Evolutionary conservation across 495 filamentous ascomycete genomes (phyloP).

Genomic region (Trypethelium eluteriae): DNA sequence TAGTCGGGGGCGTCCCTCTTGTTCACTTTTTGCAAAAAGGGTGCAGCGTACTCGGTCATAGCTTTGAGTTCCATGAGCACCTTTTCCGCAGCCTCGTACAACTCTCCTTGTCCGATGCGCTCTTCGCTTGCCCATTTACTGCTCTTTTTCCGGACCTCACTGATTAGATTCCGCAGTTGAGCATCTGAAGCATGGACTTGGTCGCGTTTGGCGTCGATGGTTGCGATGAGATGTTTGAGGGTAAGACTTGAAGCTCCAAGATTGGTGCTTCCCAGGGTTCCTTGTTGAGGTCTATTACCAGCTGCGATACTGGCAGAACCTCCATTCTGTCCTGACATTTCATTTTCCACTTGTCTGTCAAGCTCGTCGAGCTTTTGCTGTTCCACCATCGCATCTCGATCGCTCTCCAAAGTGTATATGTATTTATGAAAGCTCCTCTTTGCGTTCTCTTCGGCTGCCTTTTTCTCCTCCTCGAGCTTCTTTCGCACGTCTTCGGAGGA

Average conservation of each 20-base stretch:
- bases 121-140: constrained; percentile 99
- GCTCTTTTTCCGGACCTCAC: constrained; percentile 91
- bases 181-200: constrained; percentile 84
- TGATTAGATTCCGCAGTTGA: constrained; percentile 84
- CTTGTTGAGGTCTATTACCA: constrained; percentile 51
- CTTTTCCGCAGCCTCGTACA: constrained; percentile 94
- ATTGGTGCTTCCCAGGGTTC: constrained; percentile 85
- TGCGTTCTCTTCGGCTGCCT: constrained; percentile 81
- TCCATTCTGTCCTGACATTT: constrained; percentile 63
- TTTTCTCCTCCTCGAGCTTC: constrained; percentile 88
- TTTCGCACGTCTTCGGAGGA: constrained; percentile 66
- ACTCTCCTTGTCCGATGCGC: constrained; percentile 90
- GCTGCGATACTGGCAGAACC: constrained; percentile 41
- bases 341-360: constrained; percentile 89
- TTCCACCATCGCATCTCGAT: constrained; percentile 91
- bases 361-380: constrained; percentile 95
- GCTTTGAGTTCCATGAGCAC: constrained; percentile 93
- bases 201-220: constrained; percentile 85
- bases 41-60: constrained; percentile 89
- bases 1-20: constrained; percentile 97
- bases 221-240: constrained; percentile 88
- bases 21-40: constrained; percentile 86
- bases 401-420: constrained; percentile 92
- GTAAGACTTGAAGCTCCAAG: constrained; percentile 95
- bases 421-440: constrained; percentile 82